Evolutionary conservation across 2,329 filamentous ascomycete genomes (phyloP).

Genomic region (Helotiales sp.): DNA sequence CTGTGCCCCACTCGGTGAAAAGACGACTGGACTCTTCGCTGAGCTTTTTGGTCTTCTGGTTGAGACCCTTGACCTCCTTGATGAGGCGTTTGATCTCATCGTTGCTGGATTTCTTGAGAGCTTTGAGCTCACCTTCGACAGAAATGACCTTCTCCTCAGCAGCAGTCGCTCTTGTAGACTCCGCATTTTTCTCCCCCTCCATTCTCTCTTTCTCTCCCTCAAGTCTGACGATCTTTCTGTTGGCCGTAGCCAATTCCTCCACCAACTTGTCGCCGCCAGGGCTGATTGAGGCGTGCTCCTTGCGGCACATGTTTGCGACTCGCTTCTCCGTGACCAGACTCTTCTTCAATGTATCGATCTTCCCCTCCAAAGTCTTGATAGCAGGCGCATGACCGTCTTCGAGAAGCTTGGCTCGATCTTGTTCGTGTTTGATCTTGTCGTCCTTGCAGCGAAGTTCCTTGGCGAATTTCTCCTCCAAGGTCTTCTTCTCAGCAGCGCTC

Average conservation of each 20-base stretch:
- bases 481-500: not conserved
- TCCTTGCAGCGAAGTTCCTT: not conserved
- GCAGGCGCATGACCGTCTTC: not conserved
- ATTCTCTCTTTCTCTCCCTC: not conserved
- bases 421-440: not conserved
- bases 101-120: not conserved
- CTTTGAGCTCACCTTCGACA: not conserved
- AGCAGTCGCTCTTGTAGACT: not conserved
- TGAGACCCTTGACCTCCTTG: not conserved
- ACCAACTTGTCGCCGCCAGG: not conserved
- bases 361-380: not conserved
- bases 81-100: not conserved
- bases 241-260: not conserved
- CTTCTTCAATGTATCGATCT: not conserved
- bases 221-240: not conserved
- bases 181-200: not conserved
- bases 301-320: not conserved
- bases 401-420: not conserved
- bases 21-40: too few relatives aligned
- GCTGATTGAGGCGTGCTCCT: not conserved
- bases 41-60: too few relatives aligned
- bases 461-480: not conserved
- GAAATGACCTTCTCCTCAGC: not conserved
- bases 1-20: too few relatives aligned
- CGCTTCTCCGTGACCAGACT: not conserved